Percentiles rank a stretch among this genome's conserved stretches.
These are phyloP conservation scores for Taphrina pruni DNA, from an alignment of 1,139 yeast genomes.

Conservation along the genomic window DNA sequence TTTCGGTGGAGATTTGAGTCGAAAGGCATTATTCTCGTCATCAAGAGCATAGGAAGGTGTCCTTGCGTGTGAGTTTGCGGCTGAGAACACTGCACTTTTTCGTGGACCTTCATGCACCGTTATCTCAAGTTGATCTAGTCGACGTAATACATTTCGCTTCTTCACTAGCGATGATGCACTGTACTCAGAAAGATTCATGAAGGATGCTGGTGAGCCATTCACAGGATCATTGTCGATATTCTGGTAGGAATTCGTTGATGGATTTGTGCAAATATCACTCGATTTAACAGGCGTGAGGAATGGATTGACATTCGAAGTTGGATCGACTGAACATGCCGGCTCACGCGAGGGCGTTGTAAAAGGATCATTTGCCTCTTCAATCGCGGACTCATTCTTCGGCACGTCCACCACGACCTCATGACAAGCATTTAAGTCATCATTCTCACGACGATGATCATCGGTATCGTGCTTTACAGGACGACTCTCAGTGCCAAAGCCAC, in stretches of 20 bases:
- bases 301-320: not conserved
- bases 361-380: not conserved
- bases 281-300: conserved; percentile 7
- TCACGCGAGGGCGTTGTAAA: not conserved
- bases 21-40: not conserved
- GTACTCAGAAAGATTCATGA: not conserved
- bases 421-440: too few species aligned
- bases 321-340: not conserved
- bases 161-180: not conserved
- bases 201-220: not conserved
- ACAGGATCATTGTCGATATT: not conserved
- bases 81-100: not conserved
- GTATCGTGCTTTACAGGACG: not conserved
- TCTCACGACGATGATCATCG: not conserved
- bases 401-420: not conserved
- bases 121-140: not conserved
- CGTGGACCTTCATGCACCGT: not conserved
- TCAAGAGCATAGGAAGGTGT: not conserved
- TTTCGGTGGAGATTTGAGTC: not conserved
- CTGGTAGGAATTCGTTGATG: not conserved
- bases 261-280: not conserved
- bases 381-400: not conserved
- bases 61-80: not conserved
- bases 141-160: not conserved
- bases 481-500: not conserved